phyloP scores from a whole-genome alignment of 371 early-diverging fungal genomes.

The Mucor plumbeus region DNA sequence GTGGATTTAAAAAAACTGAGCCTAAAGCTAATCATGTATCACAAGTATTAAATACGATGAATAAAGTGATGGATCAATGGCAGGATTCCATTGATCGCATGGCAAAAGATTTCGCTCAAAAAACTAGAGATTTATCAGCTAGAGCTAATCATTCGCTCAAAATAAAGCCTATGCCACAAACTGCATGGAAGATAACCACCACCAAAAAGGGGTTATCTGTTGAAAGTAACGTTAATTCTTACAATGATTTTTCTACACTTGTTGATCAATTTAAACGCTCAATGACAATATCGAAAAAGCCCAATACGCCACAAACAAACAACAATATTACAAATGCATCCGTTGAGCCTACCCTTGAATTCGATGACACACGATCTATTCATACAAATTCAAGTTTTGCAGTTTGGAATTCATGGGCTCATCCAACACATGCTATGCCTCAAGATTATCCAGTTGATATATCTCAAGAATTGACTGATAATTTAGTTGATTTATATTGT shows the following conservation, averaged over 20 bases:
- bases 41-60: slow-evolving; percentile 43
- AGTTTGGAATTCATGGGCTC: slow-evolving; percentile 44
- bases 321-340: neutral
- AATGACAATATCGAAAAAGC: slow-evolving; percentile 17
- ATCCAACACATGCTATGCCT: slow-evolving; percentile 34
- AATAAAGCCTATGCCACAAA: slow-evolving; percentile 45
- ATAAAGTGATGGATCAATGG: slow-evolving; percentile 48
- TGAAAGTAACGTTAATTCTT: slow-evolving; percentile 44
- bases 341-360: slow-evolving; percentile 2
- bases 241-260: slow-evolving; percentile 33
- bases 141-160: slow-evolving; percentile 23
- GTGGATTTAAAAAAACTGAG: slow-evolving; percentile 39
- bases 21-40: slow-evolving; percentile 51
- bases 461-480: slow-evolving; percentile 44
- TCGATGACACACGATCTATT: slow-evolving; percentile 24
- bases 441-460: slow-evolving; percentile 48
- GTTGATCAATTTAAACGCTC: slow-evolving; percentile 43
- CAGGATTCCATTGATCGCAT: slow-evolving; percentile 37
- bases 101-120: slow-evolving; percentile 37
- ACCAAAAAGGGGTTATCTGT: slow-evolving; percentile 38
- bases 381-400: slow-evolving; percentile 28
- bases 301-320: neutral
- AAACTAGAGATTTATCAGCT: slow-evolving; percentile 25
- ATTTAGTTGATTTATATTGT: slow-evolving; percentile 45
- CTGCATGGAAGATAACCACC: slow-evolving; percentile 49